Evolutionary conservation across 2,329 filamentous ascomycete species (phyloP).

Genomic region (Bretziella fagacearum): DNA sequence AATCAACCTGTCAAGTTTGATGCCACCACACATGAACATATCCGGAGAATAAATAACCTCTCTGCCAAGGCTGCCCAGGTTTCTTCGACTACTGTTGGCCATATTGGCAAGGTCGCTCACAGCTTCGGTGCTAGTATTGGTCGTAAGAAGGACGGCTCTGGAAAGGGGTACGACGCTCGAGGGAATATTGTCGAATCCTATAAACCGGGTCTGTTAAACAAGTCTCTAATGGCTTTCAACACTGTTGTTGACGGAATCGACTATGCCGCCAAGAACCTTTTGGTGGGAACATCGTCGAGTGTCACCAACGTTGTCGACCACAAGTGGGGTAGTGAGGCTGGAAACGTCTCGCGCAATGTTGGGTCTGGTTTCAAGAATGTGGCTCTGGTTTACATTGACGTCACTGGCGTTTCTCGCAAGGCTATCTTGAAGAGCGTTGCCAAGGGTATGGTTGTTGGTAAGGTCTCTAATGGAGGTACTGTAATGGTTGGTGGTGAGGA

Average conservation of each 20-base stretch:
- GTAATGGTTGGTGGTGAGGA: slow-evolving; percentile 55
- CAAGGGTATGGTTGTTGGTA: slow-evolving; percentile 86
- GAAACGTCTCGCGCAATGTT: slow-evolving; percentile 55
- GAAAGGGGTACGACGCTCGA: slow-evolving; percentile 50
- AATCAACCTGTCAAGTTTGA: slow-evolving; percentile 75
- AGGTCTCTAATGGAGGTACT: slow-evolving; percentile 55
- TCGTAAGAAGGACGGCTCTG: slow-evolving; percentile 32
- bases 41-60: slow-evolving; percentile 79
- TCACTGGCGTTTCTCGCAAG: slow-evolving; percentile 73
- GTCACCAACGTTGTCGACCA: slow-evolving; percentile 78
- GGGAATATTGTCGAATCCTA: slow-evolving; percentile 48
- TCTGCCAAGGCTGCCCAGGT: slow-evolving; percentile 63
- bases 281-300: slow-evolving; percentile 59
- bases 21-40: slow-evolving; percentile 64
- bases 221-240: slow-evolving; percentile 88
- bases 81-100: slow-evolving; percentile 72
- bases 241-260: slow-evolving; percentile 90
- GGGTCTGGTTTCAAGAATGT: slow-evolving; percentile 90
- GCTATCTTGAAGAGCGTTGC: slow-evolving; percentile 90
- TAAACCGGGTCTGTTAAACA: slow-evolving; percentile 87
- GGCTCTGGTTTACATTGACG: slow-evolving; percentile 91
- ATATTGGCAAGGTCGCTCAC: slow-evolving; percentile 69
- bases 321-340: slow-evolving; percentile 73
- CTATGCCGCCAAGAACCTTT: slow-evolving; percentile 61
- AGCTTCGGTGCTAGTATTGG: slow-evolving; percentile 67